Conservation (phyloP, 768 basidiomycete genomes). For the Clavaria fumosa region DNA sequence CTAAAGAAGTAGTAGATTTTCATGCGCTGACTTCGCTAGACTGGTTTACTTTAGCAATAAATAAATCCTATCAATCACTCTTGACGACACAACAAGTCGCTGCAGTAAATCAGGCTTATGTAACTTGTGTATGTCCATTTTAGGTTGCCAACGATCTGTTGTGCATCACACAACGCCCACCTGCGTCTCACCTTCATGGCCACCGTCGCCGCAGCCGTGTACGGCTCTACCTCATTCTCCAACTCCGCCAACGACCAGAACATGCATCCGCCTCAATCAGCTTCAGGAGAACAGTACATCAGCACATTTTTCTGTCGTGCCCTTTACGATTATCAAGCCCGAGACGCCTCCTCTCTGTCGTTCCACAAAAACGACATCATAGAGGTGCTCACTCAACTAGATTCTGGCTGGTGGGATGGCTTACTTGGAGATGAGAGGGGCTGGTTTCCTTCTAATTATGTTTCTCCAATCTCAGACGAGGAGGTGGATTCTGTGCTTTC, state of each 20-base stretch:
- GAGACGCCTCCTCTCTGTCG: constrained; percentile 78
- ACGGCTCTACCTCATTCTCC: constrained; percentile 13
- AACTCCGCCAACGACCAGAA: constrained; percentile 16
- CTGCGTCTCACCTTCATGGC: constrained; percentile 14
- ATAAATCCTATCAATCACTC: too few species aligned
- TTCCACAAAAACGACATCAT: constrained; percentile 83
- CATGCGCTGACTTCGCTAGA: too few species aligned
- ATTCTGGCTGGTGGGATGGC: constrained; percentile 98
- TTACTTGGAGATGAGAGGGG: constrained; percentile 79
- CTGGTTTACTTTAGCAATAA: too few species aligned
- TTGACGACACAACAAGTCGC: too few species aligned
- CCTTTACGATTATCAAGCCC: constrained; percentile 80
- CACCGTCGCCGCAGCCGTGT: constrained; percentile 19
- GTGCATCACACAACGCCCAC: too few species aligned
- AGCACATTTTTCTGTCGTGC: constrained; percentile 79
- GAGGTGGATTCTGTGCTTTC: constrained; percentile 59
- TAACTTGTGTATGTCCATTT: too few species aligned
- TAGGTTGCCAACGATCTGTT: too few species aligned
- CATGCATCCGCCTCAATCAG: constrained; percentile 22
- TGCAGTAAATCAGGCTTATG: too few species aligned
- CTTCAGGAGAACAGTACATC: constrained; percentile 39
- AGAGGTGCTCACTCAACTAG: constrained; percentile 80
- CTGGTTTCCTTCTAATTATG: constrained; percentile 98
- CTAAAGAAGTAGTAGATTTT: constrained; percentile 48
- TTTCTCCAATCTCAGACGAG: constrained; percentile 59